phyloP scores from a whole-genome alignment of 345 rosid species.

The Corchorus capsularis region DNA sequence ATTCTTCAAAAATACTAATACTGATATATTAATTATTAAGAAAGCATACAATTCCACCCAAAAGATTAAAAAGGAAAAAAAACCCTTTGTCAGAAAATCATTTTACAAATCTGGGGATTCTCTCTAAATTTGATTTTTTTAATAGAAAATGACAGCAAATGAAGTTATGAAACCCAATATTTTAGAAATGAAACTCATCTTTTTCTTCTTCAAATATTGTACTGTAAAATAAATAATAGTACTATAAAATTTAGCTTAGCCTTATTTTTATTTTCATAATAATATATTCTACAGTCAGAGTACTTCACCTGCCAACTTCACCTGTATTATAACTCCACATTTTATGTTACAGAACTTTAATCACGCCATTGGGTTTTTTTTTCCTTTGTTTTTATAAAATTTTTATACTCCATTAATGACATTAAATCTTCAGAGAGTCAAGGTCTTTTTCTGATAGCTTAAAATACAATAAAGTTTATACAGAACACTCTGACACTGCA shows the following conservation, averaged over 20 bases:
- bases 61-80: not conserved
- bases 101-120: conserved; percentile 16
- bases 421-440: not conserved
- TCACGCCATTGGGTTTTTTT: conserved; percentile 25
- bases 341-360: conserved; percentile 23
- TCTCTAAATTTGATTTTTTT: conserved; percentile 10
- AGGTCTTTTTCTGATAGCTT: conserved; percentile 18
- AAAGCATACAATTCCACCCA: conserved; percentile 1
- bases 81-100: conserved; percentile 9
- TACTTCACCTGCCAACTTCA: conserved; percentile 14
- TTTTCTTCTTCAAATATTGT: not conserved
- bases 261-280: not conserved
- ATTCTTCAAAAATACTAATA: not conserved
- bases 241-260: not conserved
- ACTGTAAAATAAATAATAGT: too few relatives aligned
- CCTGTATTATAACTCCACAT: conserved; percentile 11
- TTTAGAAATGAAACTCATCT: not conserved
- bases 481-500: conserved; percentile 31
- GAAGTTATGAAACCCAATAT: not conserved
- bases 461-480: conserved; percentile 23
- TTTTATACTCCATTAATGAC: not conserved
- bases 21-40: too few relatives aligned
- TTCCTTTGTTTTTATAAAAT: not conserved
- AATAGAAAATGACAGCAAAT: conserved; percentile 16
- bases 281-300: conserved; percentile 2